phyloP scores from a whole-genome alignment of 164 flowering plant genomes.

The Stephania cephalantha region DNA sequence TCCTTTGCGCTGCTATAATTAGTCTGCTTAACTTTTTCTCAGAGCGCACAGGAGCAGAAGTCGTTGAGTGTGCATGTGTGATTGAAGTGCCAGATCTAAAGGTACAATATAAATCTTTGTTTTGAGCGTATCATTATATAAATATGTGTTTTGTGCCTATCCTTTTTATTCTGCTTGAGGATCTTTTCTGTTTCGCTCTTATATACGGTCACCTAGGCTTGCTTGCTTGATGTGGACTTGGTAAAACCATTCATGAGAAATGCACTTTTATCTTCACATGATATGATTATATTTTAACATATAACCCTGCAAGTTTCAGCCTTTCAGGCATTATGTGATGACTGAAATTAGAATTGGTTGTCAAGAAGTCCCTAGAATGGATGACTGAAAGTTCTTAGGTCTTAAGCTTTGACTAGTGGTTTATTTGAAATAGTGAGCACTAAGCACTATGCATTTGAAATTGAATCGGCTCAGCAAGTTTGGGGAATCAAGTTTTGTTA shows the following conservation, averaged over 20 bases:
- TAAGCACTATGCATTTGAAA: not conserved
- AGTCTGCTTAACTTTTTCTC: not conserved
- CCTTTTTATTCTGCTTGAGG: not conserved
- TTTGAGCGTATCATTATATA: not conserved
- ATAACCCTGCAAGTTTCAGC: no score
- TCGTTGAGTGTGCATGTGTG: conserved; percentile 56
- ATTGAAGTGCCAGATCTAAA: conserved; percentile 51
- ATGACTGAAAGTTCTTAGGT: not conserved
- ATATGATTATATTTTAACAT: no score
- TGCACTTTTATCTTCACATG: no score
- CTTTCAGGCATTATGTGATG: no score
- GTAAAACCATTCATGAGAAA: not conserved
- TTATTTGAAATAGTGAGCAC: not conserved
- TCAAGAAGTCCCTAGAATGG: not conserved
- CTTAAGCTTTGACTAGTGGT: not conserved
- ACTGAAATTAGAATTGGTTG: not conserved
- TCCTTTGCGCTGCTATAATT: not conserved
- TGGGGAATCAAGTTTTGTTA: not conserved
- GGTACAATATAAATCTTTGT: conserved; percentile 20
- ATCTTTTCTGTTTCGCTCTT: not conserved
- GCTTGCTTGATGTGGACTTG: not conserved
- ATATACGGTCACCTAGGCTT: not conserved
- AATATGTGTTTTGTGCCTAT: not conserved
- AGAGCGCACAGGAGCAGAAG: conserved; percentile 41
- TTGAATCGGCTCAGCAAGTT: not conserved